Conservation (phyloP, 495 filamentous ascomycete genomes). For the Podospora tetraspora region DNA sequence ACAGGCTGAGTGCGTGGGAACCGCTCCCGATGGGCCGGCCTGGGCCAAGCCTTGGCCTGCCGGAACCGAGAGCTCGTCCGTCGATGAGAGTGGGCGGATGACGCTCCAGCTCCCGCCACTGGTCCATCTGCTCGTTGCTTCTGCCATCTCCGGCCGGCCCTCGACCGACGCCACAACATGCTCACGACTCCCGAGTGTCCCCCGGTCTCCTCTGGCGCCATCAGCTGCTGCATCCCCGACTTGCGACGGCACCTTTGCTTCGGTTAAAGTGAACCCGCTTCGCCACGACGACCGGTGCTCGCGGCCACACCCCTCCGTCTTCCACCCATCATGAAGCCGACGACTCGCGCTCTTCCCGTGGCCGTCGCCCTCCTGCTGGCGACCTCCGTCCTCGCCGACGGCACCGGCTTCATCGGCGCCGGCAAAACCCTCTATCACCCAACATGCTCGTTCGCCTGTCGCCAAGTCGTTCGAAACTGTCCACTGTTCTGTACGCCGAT, state of each 20-base stretch:
- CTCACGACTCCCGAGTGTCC: background rate
- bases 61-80: background rate
- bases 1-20: background rate
- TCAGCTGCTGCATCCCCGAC: background rate
- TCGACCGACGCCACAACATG: background rate
- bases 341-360: background rate
- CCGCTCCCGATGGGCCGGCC: background rate
- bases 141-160: background rate
- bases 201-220: background rate
- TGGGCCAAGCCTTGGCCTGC: background rate
- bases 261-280: background rate
- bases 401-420: slow-evolving; percentile 15
- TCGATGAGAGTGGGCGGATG: background rate
- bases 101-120: background rate
- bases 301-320: background rate
- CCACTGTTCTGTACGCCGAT: slow-evolving; percentile 14
- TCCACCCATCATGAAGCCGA: background rate
- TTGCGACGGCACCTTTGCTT: background rate
- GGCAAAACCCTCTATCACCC: slow-evolving; percentile 21
- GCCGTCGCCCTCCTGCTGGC: slow-evolving; percentile 7
- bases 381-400: slow-evolving; percentile 13
- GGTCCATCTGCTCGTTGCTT: background rate
- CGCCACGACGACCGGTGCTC: background rate
- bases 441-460: slow-evolving; percentile 21
- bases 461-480: slow-evolving; percentile 15